Base-by-base conservation (phyloP, 345 rosid genomes). In the Cardamine occulta region DNA sequence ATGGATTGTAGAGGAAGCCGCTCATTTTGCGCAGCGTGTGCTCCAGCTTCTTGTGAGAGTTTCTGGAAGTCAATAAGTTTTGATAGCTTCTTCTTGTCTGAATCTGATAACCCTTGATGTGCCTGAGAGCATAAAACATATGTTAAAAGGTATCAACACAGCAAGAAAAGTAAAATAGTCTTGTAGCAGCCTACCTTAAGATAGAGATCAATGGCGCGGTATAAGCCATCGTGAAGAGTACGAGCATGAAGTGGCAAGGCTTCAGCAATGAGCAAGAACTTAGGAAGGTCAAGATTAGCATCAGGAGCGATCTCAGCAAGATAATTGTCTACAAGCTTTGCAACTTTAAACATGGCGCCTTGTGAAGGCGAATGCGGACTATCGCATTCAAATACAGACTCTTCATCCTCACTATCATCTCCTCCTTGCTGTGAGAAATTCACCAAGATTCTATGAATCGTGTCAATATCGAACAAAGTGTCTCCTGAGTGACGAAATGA, bases 11-110 rank as follows among this genome's bases (percentile, higher is more conserved):
- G 92, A 35, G 98, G 95, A 24, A 94, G 97, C 44, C 98, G 88
- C 68, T 91, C 98, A 57, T 94, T 94, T 65, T 94, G 97, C 1
- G 98, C 96, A 45, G 98, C 98, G 57, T 94, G 98, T 9, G 97
- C 92, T n/a, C 98, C 97, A 1, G 93, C 97, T 66, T 94, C 98
- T 80, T 86, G 96, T 11, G 98, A 91, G 62, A 94, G 96, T 88
- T 94, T 94, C 78, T 94, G 97, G 81, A 91, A 94, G 80, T 94
- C 97, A 0, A 94, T 85, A 77, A 88, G 80, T 75, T 90, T 94
- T 73, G 88, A 85, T 2, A 91, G 84, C 85, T 79, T 88, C 86
- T 90, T 91, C 89, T 82, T 86, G 84, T 94, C 98, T 13, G 86
- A 81, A 66, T 94, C 98, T 35, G 87, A 72, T 80, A 89, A 76